Evolutionary conservation across 768 basidiomycete species (phyloP).

Genomic region (Hericium alpestre): DNA sequence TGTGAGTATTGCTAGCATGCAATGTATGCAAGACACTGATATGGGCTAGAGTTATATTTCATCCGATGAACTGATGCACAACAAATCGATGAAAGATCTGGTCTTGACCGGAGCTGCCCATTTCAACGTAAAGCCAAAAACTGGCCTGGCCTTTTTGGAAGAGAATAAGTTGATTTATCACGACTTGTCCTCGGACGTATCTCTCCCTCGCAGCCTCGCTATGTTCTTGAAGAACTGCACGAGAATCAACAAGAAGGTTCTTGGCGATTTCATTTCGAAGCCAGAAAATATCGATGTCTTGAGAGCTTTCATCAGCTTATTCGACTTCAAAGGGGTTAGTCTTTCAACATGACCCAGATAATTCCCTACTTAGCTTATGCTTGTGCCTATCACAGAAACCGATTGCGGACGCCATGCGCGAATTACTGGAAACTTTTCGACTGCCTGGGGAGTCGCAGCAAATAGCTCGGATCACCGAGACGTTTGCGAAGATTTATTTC

Average conservation of each 20-base stretch:
- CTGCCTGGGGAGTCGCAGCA: slow-evolving; percentile 94
- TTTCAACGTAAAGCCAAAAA: slow-evolving; percentile 91
- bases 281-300: slow-evolving; percentile 80
- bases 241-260: slow-evolving; percentile 80
- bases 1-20: slow-evolving; percentile 28
- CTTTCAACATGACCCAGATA: neutral
- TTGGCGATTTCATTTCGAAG: slow-evolving; percentile 88
- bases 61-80: slow-evolving; percentile 47
- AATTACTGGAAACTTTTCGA: slow-evolving; percentile 86
- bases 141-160: slow-evolving; percentile 82
- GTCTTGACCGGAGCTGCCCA: slow-evolving; percentile 73
- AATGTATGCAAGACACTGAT: neutral
- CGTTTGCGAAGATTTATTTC: slow-evolving; percentile 87
- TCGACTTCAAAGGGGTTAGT: slow-evolving; percentile 81
- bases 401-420: slow-evolving; percentile 91
- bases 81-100: slow-evolving; percentile 79
- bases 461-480: slow-evolving; percentile 87
- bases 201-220: slow-evolving; percentile 64
- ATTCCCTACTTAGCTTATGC: neutral
- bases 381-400: slow-evolving; percentile 53
- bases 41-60: slow-evolving; percentile 39
- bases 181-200: slow-evolving; percentile 43
- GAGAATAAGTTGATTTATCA: slow-evolving; percentile 83
- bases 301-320: slow-evolving; percentile 77
- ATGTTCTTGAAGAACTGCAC: slow-evolving; percentile 77